Evolutionary conservation across 805 yeast species (phyloP).

Genomic region (Wickerhamia fluorescens): DNA sequence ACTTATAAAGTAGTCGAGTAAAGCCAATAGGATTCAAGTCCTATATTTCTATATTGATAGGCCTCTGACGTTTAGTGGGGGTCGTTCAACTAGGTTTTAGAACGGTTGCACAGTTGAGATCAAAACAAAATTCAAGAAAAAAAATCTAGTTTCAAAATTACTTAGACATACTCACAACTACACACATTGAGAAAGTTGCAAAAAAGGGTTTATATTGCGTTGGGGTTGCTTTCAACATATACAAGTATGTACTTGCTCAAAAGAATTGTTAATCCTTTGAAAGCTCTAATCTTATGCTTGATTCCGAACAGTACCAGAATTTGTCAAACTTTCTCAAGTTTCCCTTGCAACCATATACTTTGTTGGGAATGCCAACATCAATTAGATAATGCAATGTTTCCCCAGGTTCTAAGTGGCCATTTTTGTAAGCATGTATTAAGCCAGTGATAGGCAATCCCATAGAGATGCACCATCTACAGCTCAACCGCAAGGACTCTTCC

Average conservation of each 20-base stretch:
- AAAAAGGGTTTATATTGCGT: too few species aligned
- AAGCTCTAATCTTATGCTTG: neutral
- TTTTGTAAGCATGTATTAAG: conserved; percentile 50
- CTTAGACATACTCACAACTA: neutral
- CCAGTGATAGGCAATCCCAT: conserved; percentile 70
- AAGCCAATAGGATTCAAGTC: too few species aligned
- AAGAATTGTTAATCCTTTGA: too few species aligned
- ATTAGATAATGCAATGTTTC: conserved; percentile 54
- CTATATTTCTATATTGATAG: too few species aligned
- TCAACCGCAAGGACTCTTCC: conserved; percentile 26
- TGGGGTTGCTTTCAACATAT: too few species aligned
- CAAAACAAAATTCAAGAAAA: too few species aligned
- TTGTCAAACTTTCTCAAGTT: conserved; percentile 39
- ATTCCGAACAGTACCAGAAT: conserved; percentile 38
- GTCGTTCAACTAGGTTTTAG: too few species aligned
- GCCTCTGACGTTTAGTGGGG: too few species aligned
- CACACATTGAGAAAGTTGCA: conserved; percentile 1
- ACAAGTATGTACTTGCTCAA: too few species aligned
- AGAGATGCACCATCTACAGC: conserved; percentile 55
- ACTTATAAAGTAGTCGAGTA: too few species aligned
- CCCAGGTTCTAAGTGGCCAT: conserved; percentile 40
- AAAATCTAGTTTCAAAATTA: neutral
- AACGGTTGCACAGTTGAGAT: too few species aligned
- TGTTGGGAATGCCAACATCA: conserved; percentile 66
- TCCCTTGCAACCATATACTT: conserved; percentile 36